Evolutionary conservation across 352 stramenopile genomes (phyloP), one percentile per base, ranked within the genome.

Genomic region (Globisporangium recalcitrans): DNA sequence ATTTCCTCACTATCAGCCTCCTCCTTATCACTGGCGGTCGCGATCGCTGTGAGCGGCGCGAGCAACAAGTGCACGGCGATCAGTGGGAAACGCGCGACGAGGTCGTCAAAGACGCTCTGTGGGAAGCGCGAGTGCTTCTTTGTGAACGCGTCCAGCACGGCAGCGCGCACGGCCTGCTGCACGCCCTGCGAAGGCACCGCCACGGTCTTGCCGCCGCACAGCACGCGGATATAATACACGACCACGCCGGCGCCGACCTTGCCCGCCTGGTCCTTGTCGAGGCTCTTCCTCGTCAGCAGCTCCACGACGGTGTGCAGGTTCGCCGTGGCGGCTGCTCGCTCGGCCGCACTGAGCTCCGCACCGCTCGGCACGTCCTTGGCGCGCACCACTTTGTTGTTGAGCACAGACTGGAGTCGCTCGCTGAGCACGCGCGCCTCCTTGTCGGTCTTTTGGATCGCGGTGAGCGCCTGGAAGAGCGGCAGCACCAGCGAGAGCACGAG

Each of bases 111-210:
- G 16, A 82, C 75, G 4, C 60, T 69, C 54, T 74, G 79, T 13
- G 87, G 86, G 67, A 95, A 90, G 47, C 82, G 80, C 52, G 75
- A 71, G 68, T 93, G 84, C 66, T 93, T 93, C 75, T 93, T 93
- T 14, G 84, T 92, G 64, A 93, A 89, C 11, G 80, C 64, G 31
- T 91, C 79, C 6, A 73, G 34, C 1, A 85, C 74, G 0, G 72
- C 73, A 9, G 59, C 27, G 7, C 46, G 53, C 21, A 91, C 52
- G 2, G 84, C 62, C 24, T 70, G 51, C 16, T 73, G 57, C 32
- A 80, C 51, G 16, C 38, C 16, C 38, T 22, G 38, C 16, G 38
- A 4, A 10, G 38, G 14, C n/a, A 27, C 9, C 4, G 48, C 26
- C 3, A 19, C 24, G 1, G 27, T 29, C 22, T 40, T 61, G 21